A percentile compares a stretch with the other conserved stretches of the same genome.
Evolutionary conservation across 129 eudicot genomes (phyloP).

Genomic region (Helianthus annuus): DNA sequence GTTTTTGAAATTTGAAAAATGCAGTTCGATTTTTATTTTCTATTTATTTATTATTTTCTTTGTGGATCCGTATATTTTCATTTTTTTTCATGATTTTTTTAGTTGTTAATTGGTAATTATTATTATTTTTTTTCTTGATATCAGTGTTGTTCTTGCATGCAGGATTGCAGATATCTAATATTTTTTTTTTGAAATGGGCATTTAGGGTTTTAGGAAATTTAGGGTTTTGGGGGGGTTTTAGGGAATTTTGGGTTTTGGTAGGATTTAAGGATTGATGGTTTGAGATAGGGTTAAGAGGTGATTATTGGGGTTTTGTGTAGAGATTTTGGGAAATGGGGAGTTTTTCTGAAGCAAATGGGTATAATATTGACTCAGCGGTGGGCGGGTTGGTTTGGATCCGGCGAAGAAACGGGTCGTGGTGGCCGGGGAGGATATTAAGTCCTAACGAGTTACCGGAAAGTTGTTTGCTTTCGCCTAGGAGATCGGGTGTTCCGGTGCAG

Average conservation of each 20-base stretch:
- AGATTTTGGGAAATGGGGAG: conserved; percentile 50
- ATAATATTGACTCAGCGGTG: conserved; percentile 46
- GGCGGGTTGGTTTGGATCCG: conserved; percentile 94
- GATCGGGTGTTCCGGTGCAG: conserved; percentile 85
- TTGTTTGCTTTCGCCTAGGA: conserved; percentile 48
- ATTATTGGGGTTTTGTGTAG: background rate
- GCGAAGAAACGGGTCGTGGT: conserved; percentile 84
- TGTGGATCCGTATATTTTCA: conserved; percentile 25
- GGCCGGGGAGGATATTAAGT: conserved; percentile 90
- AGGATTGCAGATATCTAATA: conserved; percentile 14
- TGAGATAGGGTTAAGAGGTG: conserved; percentile 31
- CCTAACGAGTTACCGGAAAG: conserved; percentile 61
- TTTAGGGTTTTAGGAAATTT: conserved; percentile 35
- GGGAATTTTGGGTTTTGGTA: background rate
- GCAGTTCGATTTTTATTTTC: background rate
- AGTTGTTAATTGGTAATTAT: too few relatives aligned
- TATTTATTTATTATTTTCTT: background rate
- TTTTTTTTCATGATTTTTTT: background rate
- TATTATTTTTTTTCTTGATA: background rate
- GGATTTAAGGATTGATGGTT: conserved; percentile 21
- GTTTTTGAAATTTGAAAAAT: background rate
- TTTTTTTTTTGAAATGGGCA: background rate
- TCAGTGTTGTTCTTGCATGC: conserved; percentile 41
- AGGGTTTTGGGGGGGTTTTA: background rate
- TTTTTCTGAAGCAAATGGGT: conserved; percentile 42